Percentiles rank a stretch among this genome's conserved stretches.
These are phyloP conservation scores for Podospora australis DNA, from an alignment of 495 filamentous ascomycete species.

Conservation along the genomic window DNA sequence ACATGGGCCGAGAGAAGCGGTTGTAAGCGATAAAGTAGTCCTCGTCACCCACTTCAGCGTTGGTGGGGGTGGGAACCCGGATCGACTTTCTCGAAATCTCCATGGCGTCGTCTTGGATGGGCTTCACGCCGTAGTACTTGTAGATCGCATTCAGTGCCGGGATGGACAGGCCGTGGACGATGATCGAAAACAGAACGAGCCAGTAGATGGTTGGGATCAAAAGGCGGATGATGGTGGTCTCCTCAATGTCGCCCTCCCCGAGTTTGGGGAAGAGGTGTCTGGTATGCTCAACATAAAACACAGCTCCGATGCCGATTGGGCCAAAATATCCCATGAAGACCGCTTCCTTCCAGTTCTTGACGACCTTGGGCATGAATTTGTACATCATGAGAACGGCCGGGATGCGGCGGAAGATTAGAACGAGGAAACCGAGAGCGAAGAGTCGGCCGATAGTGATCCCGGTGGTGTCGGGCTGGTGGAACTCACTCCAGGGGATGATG, in stretches of 20 bases:
- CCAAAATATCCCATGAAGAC: conserved; percentile 86
- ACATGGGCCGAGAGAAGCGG: conserved; percentile 44
- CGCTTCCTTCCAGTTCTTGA: conserved; percentile 54
- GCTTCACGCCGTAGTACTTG: conserved; percentile 34
- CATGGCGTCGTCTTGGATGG: conserved; percentile 47
- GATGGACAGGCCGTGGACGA: conserved; percentile 53
- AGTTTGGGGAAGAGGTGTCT: conserved; percentile 48
- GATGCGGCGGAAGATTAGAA: conserved; percentile 57
- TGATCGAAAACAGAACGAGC: conserved; percentile 52
- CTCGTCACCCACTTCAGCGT: conserved; percentile 35
- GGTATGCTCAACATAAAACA: conserved; percentile 72
- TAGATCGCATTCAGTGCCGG: conserved; percentile 46
- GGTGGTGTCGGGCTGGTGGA: conserved; percentile 33
- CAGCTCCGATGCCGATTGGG: conserved; percentile 78
- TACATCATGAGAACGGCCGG: conserved; percentile 37
- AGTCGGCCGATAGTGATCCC: conserved; percentile 55
- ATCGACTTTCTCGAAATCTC: conserved; percentile 43
- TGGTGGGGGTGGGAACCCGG: conserved; percentile 45
- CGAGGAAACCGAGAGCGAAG: conserved; percentile 63
- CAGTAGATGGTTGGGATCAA: conserved; percentile 53
- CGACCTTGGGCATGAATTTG: conserved; percentile 65
- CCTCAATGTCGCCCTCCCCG: conserved; percentile 45
- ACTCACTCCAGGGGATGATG: conserved; percentile 64
- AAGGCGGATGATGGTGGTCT: conserved; percentile 43
- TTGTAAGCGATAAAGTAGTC: conserved; percentile 49